phyloP scores from a whole-genome alignment of 2,329 filamentous ascomycete genomes.

The Penicillium sclerotigenum region DNA sequence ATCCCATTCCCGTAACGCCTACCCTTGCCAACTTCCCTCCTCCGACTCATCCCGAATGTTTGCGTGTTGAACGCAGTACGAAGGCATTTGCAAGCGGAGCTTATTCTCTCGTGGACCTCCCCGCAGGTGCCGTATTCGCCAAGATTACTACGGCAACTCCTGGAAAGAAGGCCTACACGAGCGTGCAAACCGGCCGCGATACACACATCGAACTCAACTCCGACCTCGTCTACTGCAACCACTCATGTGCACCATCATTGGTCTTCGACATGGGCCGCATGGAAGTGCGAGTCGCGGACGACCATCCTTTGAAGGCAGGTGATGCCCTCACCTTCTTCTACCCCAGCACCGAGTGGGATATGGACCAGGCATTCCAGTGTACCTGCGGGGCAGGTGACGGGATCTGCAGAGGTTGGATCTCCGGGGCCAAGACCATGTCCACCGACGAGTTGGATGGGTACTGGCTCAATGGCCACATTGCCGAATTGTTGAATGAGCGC shows the following conservation, averaged over 20 bases:
- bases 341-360: constrained; percentile 51
- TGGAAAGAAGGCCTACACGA: constrained; percentile 48
- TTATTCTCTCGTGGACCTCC: constrained; percentile 49
- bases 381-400: constrained; percentile 38
- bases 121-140: constrained; percentile 50
- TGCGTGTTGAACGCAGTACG: constrained; percentile 31
- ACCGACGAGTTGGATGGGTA: constrained; percentile 33
- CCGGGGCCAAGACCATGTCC: constrained; percentile 40
- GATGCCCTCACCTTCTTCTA: constrained; percentile 50
- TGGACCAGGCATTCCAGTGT: constrained; percentile 48
- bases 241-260: constrained; percentile 53
- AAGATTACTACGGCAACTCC: constrained; percentile 48
- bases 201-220: constrained; percentile 57
- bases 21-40: constrained; percentile 8
- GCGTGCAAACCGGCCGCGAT: constrained; percentile 50
- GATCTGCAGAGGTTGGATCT: constrained; percentile 40
- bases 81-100: constrained; percentile 41
- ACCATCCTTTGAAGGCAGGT: constrained; percentile 39
- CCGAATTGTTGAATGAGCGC: constrained; percentile 26
- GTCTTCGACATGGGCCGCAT: constrained; percentile 52
- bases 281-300: constrained; percentile 40
- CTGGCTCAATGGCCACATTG: constrained; percentile 47
- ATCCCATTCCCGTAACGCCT: constrained; percentile 14
- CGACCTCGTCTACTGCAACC: constrained; percentile 57
- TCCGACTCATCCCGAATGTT: constrained; percentile 29